These are phyloP conservation scores for Adansonia digitata DNA, from an alignment of 345 rosid genomes.

Conservation along the genomic window DNA sequence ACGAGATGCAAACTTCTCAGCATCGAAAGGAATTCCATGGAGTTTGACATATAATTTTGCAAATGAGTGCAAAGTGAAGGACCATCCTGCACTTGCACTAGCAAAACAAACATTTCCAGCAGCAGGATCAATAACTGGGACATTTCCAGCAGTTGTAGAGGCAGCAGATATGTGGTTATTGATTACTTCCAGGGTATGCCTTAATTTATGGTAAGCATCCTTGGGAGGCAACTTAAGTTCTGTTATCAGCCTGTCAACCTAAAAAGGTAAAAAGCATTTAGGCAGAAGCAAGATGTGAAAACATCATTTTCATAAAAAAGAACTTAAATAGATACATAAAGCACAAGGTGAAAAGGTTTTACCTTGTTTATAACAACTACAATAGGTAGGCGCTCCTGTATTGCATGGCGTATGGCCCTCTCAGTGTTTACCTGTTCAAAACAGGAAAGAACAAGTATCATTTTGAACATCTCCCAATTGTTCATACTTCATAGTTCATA, in stretches of 20 bases:
- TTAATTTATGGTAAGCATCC: conserved; percentile 95
- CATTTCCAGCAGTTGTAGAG: conserved; percentile 89
- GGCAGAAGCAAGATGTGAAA: conserved; percentile 3
- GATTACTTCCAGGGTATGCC: conserved; percentile 91
- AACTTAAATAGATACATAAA: background rate
- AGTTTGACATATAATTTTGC: conserved; percentile 85
- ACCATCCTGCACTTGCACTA: conserved; percentile 92
- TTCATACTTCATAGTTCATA: background rate
- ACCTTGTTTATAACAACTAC: conserved; percentile 97
- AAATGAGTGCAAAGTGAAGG: conserved; percentile 95
- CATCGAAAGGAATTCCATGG: conserved; percentile 87
- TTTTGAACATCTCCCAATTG: conserved; percentile 6
- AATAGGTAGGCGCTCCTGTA: conserved; percentile 87
- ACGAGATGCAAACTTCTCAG: conserved; percentile 81
- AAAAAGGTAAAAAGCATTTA: conserved; percentile 11
- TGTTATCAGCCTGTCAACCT: conserved; percentile 97
- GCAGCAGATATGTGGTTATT: conserved; percentile 84
- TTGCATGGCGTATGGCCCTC: conserved; percentile 96
- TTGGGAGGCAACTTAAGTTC: conserved; percentile 95
- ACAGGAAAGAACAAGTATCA: conserved; percentile 1
- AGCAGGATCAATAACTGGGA: conserved; percentile 74
- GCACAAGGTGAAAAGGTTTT: conserved; percentile 9
- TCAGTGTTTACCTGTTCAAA: conserved; percentile 78
- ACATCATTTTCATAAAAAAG: background rate
- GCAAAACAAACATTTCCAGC: conserved; percentile 98